Percentiles rank a stretch among this genome's conserved stretches.
Conservation (phyloP, 1,139 yeast genomes). For the Pichia sp. region DNA sequence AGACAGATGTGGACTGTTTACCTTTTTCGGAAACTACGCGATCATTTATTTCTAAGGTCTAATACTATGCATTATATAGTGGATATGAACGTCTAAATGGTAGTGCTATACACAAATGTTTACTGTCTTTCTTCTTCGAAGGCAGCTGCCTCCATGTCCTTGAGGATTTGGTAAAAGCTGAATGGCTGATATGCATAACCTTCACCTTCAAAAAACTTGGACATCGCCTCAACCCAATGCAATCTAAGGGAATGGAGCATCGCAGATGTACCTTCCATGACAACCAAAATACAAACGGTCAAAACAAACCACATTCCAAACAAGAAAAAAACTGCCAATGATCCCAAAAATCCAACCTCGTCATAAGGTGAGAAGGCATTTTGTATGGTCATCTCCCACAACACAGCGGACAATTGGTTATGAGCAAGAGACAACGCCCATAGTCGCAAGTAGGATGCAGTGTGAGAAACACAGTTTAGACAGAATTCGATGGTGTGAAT, state of each 20-base stretch:
- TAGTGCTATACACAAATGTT: not conserved
- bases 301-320: conserved; percentile 94
- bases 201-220: conserved; percentile 90
- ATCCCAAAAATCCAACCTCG: conserved; percentile 51
- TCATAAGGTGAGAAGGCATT: conserved; percentile 26
- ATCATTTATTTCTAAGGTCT: not conserved
- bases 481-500: conserved; percentile 98
- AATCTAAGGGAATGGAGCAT: conserved; percentile 84
- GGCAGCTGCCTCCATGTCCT: conserved; percentile 17
- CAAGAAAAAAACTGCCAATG: conserved; percentile 65
- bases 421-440: conserved; percentile 99
- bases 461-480: conserved; percentile 93
- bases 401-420: conserved; percentile 87
- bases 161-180: conserved; percentile 43
- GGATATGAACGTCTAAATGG: not conserved
- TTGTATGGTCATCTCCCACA: conserved; percentile 85
- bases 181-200: conserved; percentile 88
- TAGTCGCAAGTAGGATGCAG: conserved; percentile 91
- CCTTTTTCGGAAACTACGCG: not conserved
- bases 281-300: conserved; percentile 84
- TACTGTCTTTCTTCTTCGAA: conserved; percentile 14
- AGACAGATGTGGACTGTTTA: not conserved
- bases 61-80: not conserved
- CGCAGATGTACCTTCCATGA: conserved; percentile 99
- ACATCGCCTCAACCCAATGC: conserved; percentile 94